These are phyloP conservation scores for Corymbia citriodora DNA, from an alignment of 441 rosid genomes.

Conservation along the genomic window DNA sequence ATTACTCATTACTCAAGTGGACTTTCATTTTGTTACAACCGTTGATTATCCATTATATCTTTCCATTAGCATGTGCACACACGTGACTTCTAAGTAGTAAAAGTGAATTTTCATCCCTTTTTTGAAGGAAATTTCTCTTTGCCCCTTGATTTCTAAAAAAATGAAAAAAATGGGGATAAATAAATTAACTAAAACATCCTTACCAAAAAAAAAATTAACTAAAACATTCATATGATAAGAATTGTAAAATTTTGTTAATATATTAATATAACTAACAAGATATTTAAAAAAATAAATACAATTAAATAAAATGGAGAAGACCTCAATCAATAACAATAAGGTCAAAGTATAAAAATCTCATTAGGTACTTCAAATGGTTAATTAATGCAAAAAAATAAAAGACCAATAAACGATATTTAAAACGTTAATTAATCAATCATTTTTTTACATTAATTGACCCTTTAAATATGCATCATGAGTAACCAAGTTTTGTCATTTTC, in stretches of 20 bases:
- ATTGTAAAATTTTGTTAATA: no score
- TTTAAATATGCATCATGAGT: neutral
- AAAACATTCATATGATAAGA: no score
- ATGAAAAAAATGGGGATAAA: neutral
- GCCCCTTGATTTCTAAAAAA: neutral
- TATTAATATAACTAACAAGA: neutral
- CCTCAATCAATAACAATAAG: neutral
- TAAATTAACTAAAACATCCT: no score
- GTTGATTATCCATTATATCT: no score
- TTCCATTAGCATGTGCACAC: neutral
- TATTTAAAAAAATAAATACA: no score
- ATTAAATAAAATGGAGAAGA: neutral
- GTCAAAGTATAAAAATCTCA: neutral
- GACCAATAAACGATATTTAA: no score
- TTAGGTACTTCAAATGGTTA: neutral
- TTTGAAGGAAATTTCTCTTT: neutral
- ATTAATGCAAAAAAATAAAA: neutral
- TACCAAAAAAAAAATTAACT: no score
- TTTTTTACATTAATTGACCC: neutral
- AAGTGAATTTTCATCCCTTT: neutral
- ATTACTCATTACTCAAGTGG: no score
- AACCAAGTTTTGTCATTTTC: neutral
- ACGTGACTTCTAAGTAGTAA: neutral
- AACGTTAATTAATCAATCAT: neutral
- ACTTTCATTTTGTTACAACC: no score